These are phyloP conservation scores for Colletotrichum ledebouriae DNA, from an alignment of 2,329 filamentous ascomycete genomes.

Conservation along the genomic window DNA sequence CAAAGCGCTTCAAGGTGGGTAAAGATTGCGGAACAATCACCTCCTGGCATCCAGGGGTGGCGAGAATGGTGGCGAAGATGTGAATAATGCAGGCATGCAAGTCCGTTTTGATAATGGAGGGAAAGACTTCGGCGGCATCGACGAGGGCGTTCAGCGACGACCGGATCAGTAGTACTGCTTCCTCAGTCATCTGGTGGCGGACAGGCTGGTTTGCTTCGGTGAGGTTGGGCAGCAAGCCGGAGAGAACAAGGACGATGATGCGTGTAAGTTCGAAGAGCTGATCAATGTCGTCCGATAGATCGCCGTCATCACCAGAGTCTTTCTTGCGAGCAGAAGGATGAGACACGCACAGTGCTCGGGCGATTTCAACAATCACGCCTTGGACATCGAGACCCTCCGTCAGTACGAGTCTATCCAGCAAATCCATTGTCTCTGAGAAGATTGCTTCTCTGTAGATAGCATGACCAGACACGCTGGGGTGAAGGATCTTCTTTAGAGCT, in stretches of 20 bases:
- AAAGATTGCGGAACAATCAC: conserved; percentile 90
- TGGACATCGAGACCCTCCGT: conserved; percentile 93
- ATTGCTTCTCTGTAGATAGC: conserved; percentile 97
- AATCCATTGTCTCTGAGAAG: conserved; percentile 97
- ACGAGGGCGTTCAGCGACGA: conserved; percentile 89
- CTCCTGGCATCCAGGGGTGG: conserved; percentile 87
- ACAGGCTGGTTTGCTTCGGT: conserved; percentile 74
- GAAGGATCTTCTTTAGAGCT: conserved; percentile 93
- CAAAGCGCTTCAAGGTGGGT: conserved; percentile 91
- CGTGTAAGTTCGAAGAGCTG: conserved; percentile 97
- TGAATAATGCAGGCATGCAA: conserved; percentile 96
- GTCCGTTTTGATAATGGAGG: conserved; percentile 95
- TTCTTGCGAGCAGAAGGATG: conserved; percentile 88
- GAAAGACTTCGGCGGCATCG: conserved; percentile 95
- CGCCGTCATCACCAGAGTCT: conserved; percentile 76
- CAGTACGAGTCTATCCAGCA: conserved; percentile 90
- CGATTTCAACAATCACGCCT: conserved; percentile 93
- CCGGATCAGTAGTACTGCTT: conserved; percentile 84
- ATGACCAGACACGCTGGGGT: conserved; percentile 94
- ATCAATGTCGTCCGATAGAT: conserved; percentile 96
- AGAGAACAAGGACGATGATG: conserved; percentile 93
- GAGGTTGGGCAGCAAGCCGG: conserved; percentile 87
- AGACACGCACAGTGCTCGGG: conserved; percentile 87
- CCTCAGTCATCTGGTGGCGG: conserved; percentile 86
- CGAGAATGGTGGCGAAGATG: conserved; percentile 93